These are phyloP conservation scores for Atalantia buxifolia DNA, from an alignment of 345 rosid genomes.

Conservation along the genomic window DNA sequence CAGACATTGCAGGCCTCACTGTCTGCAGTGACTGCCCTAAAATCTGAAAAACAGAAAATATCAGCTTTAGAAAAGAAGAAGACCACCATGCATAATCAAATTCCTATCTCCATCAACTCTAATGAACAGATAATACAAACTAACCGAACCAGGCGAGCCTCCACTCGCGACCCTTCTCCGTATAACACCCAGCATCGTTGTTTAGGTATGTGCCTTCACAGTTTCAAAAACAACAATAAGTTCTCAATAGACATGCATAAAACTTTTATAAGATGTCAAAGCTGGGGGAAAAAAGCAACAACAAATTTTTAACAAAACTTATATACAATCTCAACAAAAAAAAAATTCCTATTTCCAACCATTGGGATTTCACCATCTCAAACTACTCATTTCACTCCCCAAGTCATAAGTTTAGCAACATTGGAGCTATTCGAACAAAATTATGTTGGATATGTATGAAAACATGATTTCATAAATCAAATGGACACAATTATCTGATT, in stretches of 20 bases:
- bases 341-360: not conserved
- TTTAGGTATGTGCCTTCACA: not conserved
- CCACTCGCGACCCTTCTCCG: slow-evolving; percentile 37
- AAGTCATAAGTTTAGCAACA: not conserved
- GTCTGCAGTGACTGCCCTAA: slow-evolving; percentile 37
- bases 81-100: not conserved
- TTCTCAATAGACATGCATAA: not conserved
- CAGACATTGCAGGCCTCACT: slow-evolving; percentile 34
- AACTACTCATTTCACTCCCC: not conserved
- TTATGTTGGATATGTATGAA: not conserved
- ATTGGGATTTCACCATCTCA: not conserved
- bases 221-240: not conserved
- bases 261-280: not conserved
- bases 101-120: not conserved
- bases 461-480: not conserved
- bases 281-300: not conserved
- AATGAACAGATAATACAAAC: slow-evolving; percentile 2
- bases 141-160: slow-evolving; percentile 45
- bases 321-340: not conserved
- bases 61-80: not conserved
- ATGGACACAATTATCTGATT: not conserved
- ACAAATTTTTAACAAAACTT: not conserved
- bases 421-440: not conserved
- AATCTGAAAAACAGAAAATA: slow-evolving; percentile 27
- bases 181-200: slow-evolving; percentile 45